Evolutionary conservation across 1,139 yeast species (phyloP).

Genomic region (Hemisphaericaspora subhashii): DNA sequence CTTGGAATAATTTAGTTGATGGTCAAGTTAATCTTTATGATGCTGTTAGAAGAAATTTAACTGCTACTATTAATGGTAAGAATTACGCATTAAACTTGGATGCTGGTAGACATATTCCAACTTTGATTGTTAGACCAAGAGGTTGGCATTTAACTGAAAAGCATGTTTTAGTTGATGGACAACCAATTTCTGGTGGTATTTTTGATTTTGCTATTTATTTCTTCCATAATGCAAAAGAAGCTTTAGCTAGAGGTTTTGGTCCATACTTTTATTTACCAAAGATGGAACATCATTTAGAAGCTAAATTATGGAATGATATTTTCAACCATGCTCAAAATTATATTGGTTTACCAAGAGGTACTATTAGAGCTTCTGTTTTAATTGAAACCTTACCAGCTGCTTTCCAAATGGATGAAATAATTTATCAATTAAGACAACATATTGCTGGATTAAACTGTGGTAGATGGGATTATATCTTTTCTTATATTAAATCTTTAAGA

Average conservation of each 20-base stretch:
- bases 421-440: constrained; percentile 72
- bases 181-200: constrained; percentile 70
- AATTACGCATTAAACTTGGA: constrained; percentile 57
- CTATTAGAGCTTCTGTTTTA: constrained; percentile 75
- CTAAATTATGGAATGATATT: constrained; percentile 76
- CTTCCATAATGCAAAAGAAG: constrained; percentile 68
- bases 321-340: constrained; percentile 70
- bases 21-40: constrained; percentile 95
- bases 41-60: constrained; percentile 69
- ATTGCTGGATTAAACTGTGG: constrained; percentile 80
- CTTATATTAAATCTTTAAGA: constrained; percentile 67
- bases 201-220: constrained; percentile 79
- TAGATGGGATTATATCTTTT: constrained; percentile 81
- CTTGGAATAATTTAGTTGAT: constrained; percentile 82
- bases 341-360: constrained; percentile 64
- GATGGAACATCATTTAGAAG: constrained; percentile 80
- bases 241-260: constrained; percentile 61
- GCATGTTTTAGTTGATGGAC: constrained; percentile 73
- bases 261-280: constrained; percentile 80
- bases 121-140: constrained; percentile 80
- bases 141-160: constrained; percentile 84
- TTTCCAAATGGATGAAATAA: constrained; percentile 80
- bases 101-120: constrained; percentile 61
- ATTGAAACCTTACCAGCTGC: constrained; percentile 78
- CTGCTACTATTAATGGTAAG: constrained; percentile 58